Evolutionary conservation across 495 filamentous ascomycete species (phyloP).

Genomic region (Trichoderma asperelloides): DNA sequence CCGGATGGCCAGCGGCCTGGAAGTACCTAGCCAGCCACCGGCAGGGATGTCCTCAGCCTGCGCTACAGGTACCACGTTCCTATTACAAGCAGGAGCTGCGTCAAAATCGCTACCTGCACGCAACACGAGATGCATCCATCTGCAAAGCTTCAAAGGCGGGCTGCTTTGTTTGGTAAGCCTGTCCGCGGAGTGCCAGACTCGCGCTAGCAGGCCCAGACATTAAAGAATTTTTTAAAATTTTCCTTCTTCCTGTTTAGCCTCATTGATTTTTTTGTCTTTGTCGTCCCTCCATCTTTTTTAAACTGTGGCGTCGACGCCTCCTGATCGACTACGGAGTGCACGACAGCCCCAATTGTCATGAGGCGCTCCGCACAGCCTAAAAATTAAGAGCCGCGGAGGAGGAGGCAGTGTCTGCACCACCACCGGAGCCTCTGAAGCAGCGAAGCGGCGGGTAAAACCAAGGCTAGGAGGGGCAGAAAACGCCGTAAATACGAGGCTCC

Average conservation of each 20-base stretch:
- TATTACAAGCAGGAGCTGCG: no score
- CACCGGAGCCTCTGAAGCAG: not conserved
- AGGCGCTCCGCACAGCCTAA: slow-evolving; percentile 5
- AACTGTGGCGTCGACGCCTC: not conserved
- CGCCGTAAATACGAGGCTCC: slow-evolving; percentile 1
- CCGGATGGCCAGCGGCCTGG: not conserved
- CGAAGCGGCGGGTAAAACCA: not conserved
- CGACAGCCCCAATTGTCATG: not conserved
- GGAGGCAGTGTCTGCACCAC: not conserved
- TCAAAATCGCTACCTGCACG: no score
- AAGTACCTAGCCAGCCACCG: not conserved
- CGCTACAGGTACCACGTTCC: not conserved
- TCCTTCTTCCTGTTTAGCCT: not conserved
- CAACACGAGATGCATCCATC: no score
- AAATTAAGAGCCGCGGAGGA: not conserved
- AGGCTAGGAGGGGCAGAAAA: not conserved
- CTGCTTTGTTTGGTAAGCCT: no score
- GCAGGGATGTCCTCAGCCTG: not conserved
- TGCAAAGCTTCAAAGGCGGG: no score
- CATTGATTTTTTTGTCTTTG: not conserved
- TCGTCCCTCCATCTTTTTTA: not conserved
- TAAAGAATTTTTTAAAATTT: not conserved
- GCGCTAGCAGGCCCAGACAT: not conserved
- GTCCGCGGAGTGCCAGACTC: not conserved
- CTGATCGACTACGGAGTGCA: not conserved